phyloP scores from a whole-genome alignment of 768 basidiomycete genomes.

The Phanerodontia chrysosporium region DNA sequence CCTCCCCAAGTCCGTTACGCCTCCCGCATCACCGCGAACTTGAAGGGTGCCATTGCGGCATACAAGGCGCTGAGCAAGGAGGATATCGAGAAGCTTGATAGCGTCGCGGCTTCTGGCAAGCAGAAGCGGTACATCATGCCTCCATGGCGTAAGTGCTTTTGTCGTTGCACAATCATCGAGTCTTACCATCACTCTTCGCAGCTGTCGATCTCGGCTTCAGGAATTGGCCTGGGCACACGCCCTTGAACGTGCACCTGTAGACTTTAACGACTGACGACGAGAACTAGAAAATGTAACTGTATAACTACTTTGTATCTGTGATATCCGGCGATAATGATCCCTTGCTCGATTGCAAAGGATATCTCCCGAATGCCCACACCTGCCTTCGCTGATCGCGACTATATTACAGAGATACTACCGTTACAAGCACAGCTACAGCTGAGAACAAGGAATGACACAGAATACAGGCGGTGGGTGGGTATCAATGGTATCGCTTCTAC shows the following conservation, averaged over 20 bases:
- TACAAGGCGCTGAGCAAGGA: constrained; percentile 40
- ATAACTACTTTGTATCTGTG: too few species aligned
- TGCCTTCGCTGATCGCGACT: too few species aligned
- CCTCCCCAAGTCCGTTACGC: constrained; percentile 77
- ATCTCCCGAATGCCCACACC: too few species aligned
- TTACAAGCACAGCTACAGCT: background rate
- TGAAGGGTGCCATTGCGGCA: constrained; percentile 47
- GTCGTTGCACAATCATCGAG: constrained; percentile 5
- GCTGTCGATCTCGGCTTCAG: constrained; percentile 69
- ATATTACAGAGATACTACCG: background rate
- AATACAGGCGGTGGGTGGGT: background rate
- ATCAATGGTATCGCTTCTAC: constrained; percentile 20
- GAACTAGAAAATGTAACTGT: background rate
- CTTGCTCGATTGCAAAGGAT: too few species aligned
- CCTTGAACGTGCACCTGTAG: background rate
- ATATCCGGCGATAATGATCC: too few species aligned
- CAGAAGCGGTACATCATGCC: constrained; percentile 68
- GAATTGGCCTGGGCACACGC: constrained; percentile 42
- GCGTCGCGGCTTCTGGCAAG: constrained; percentile 53
- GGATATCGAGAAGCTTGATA: constrained; percentile 56
- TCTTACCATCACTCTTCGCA: constrained; percentile 22
- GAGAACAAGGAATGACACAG: background rate
- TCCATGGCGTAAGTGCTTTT: constrained; percentile 56
- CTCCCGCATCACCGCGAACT: constrained; percentile 61
- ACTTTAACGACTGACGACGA: background rate